These are phyloP conservation scores for Colletotrichum sp. DNA, from an alignment of 2,329 filamentous ascomycete species.

Conservation along the genomic window DNA sequence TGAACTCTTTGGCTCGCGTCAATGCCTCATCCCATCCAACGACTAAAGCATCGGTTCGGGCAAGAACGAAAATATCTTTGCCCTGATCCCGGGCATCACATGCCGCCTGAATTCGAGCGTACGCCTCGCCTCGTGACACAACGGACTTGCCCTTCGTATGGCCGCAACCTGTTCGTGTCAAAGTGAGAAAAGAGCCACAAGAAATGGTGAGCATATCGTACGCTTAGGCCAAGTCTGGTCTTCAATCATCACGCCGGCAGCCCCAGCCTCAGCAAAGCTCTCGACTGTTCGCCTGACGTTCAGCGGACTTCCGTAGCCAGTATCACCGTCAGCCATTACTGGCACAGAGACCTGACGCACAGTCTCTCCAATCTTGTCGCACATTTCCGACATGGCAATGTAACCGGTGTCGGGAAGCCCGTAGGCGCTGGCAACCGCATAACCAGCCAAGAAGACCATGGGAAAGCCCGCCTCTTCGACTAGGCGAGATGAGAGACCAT, in stretches of 20 bases:
- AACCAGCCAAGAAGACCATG: slow-evolving; percentile 48
- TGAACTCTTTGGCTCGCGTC: slow-evolving; percentile 42
- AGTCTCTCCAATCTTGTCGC: slow-evolving; percentile 47
- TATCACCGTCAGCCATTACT: slow-evolving; percentile 50
- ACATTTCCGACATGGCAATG: slow-evolving; percentile 51
- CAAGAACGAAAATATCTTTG: slow-evolving; percentile 48
- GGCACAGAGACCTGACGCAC: slow-evolving; percentile 41
- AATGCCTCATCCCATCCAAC: slow-evolving; percentile 49
- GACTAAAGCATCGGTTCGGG: slow-evolving; percentile 46
- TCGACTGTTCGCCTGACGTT: slow-evolving; percentile 50
- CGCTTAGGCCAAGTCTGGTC: slow-evolving; percentile 54
- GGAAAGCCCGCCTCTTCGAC: slow-evolving; percentile 51
- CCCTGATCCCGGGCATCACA: slow-evolving; percentile 48
- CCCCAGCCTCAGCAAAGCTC: slow-evolving; percentile 43
- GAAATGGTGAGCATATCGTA: slow-evolving; percentile 26
- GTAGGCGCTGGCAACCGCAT: slow-evolving; percentile 41
- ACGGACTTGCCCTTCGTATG: slow-evolving; percentile 52
- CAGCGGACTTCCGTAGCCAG: slow-evolving; percentile 51
- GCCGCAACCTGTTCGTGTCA: slow-evolving; percentile 23
- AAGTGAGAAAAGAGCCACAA: not conserved
- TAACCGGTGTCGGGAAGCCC: slow-evolving; percentile 53
- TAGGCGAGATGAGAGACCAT: slow-evolving; percentile 45
- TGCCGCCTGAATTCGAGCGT: slow-evolving; percentile 48
- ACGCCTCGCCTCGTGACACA: slow-evolving; percentile 48
- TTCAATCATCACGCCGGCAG: slow-evolving; percentile 46